Conservation (phyloP, 331 rosid genomes). For the Rhamnella rubrinervis region DNA sequence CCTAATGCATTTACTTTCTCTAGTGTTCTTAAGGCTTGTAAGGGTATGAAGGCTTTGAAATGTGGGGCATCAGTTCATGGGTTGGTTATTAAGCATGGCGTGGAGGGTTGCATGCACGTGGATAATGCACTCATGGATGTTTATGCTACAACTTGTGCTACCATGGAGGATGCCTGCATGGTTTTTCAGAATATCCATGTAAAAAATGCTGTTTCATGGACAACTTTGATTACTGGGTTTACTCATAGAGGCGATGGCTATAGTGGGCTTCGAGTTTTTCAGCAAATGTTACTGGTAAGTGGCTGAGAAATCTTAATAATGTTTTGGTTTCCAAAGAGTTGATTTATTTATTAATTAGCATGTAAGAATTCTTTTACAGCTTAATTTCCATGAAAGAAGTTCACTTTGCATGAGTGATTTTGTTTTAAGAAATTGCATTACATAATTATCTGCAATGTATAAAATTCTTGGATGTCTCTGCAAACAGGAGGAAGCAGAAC, state of each 20-base stretch:
- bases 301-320: constrained; percentile 1
- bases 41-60: constrained; percentile 51
- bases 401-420: neutral
- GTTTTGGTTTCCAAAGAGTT: neutral
- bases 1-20: constrained; percentile 74
- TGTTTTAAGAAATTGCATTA: neutral
- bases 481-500: constrained; percentile 72
- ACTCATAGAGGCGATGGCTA: constrained; percentile 70
- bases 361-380: neutral
- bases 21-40: constrained; percentile 65
- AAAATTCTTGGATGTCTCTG: constrained; percentile 20
- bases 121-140: constrained; percentile 67
- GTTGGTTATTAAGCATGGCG: constrained; percentile 50
- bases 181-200: constrained; percentile 45
- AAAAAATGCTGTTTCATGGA: constrained; percentile 68
- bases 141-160: constrained; percentile 64
- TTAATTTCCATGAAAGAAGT: neutral
- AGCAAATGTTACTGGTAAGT: constrained; percentile 63
- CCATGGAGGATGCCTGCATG: constrained; percentile 50
- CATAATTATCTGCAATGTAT: neutral
- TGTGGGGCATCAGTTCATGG: constrained; percentile 61
- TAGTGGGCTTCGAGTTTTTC: constrained; percentile 57
- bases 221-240: constrained; percentile 75
- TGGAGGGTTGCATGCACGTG: constrained; percentile 53
- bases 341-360: too few species aligned